Base-by-base conservation (phyloP, 1,284 basidiomycete species). In the Malassezia nana region DNA sequence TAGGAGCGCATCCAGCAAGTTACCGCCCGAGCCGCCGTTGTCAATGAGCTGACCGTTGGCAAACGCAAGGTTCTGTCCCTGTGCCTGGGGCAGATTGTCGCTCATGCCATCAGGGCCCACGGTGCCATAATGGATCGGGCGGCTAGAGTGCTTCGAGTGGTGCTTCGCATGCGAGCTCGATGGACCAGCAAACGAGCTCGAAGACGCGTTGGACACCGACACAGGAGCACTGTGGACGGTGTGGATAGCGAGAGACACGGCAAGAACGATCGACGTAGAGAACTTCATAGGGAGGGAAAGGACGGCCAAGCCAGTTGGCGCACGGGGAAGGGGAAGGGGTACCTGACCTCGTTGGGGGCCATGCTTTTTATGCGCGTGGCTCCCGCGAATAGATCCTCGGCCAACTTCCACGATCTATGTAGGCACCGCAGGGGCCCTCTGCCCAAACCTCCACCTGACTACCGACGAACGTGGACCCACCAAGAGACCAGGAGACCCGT, bases 221-320 rank as follows among this genome's bases (percentile, higher is more conserved):
- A 46, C 29, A 26, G 53, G 47, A 2, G 35, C 53, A 18, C 41
- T 38, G 25, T 28, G n/a, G 16, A 38, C 41, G n/a, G 30, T n/a
- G 10, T 28, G 9, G 4, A 49, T 26, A 7, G 54, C 54, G 29
- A 56, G 30, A 2, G 54, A 26, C 18, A 56, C 7, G 13, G 54
- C 54, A 46, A 46, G 35, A 18, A 51, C 32, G 42, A 56, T 35
- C 16, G 41, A 29, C 13, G 49, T 46, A 43, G 48, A 33, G 32
- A 56, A 39, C 32, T 56, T 56, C 54, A 56, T 56, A 31, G 12
- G 40, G 30, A 44, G 39, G 35, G 30, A 32, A 29, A 40, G 40
- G 39, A 48, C 22, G 2, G 12, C 52, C 52, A 55, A 55, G 38
- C 52, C 52, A 44, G 52, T 55, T 50, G 52, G 52, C 44, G 42